These are phyloP conservation scores for Striga asiatica DNA, from an alignment of 257 asterid genomes.

Conservation along the genomic window DNA sequence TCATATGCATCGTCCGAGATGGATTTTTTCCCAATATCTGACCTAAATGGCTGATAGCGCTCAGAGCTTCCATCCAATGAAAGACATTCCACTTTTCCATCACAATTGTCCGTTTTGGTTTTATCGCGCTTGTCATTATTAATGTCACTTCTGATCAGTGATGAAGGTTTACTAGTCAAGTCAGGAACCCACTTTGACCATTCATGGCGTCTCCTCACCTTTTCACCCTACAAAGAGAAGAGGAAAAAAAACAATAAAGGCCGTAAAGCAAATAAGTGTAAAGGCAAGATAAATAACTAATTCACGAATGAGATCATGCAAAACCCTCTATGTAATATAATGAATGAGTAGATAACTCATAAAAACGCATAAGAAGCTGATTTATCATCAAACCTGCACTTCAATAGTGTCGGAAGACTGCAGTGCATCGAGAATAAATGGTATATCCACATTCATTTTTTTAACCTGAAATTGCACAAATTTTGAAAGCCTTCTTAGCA, in stretches of 20 bases:
- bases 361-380: slow-evolving; percentile 6
- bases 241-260: too few species aligned
- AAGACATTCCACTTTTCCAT: slow-evolving; percentile 13
- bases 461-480: slow-evolving; percentile 50
- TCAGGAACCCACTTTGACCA: slow-evolving; percentile 70
- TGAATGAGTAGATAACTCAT: not conserved
- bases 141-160: slow-evolving; percentile 14
- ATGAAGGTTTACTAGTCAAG: slow-evolving; percentile 26
- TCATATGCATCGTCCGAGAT: slow-evolving; percentile 19
- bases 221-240: slow-evolving; percentile 56
- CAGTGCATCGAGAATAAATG: slow-evolving; percentile 67
- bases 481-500: slow-evolving; percentile 2
- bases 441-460: slow-evolving; percentile 53
- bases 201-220: slow-evolving; percentile 72
- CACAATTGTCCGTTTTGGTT: slow-evolving; percentile 21
- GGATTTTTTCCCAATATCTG: slow-evolving; percentile 13
- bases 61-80: slow-evolving; percentile 19
- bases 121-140: slow-evolving; percentile 27
- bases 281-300: slow-evolving; percentile 2
- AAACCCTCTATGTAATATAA: not conserved
- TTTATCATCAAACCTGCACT: slow-evolving; percentile 56
- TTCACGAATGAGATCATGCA: not conserved
- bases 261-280: slow-evolving; percentile 9
- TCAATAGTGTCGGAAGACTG: slow-evolving; percentile 69
- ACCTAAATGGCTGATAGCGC: slow-evolving; percentile 19